Evolutionary conservation across 148 eudicot species (phyloP).

Genomic region (Amaranthus cruentus): DNA sequence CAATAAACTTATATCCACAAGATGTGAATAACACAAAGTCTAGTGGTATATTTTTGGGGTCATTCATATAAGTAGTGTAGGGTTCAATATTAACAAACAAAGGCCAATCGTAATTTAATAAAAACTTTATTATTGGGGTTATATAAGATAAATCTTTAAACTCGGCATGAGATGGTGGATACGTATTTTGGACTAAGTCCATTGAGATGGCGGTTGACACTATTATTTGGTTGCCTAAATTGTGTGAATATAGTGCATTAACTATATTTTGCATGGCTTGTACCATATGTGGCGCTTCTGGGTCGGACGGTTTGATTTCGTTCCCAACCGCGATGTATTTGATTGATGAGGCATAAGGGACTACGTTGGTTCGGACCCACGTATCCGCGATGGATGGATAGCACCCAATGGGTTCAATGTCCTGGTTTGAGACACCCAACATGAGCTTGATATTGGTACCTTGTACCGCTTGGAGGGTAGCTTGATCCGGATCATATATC

Average conservation of each 20-base stretch:
- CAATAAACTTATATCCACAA: background rate
- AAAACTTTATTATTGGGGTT: constrained; percentile 22
- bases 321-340: constrained; percentile 19
- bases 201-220: constrained; percentile 16
- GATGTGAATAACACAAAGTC: constrained; percentile 26
- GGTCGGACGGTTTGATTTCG: background rate
- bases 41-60: background rate
- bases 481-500: constrained; percentile 11
- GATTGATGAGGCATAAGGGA: constrained; percentile 14
- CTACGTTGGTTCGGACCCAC: constrained; percentile 16
- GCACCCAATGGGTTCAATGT: constrained; percentile 3
- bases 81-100: constrained; percentile 34
- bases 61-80: constrained; percentile 6
- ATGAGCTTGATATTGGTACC: constrained; percentile 14
- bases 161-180: constrained; percentile 24
- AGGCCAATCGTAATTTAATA: constrained; percentile 18
- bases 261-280: constrained; percentile 15
- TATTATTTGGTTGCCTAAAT: constrained; percentile 17
- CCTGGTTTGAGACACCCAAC: constrained; percentile 7
- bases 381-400: background rate
- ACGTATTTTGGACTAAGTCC: constrained; percentile 1
- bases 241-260: constrained; percentile 12
- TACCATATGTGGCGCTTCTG: background rate
- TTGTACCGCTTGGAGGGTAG: constrained; percentile 15
- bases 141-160: constrained; percentile 15